Percentiles rank a stretch among this genome's conserved stretches.
phyloP scores from a whole-genome alignment of 2,329 filamentous ascomycete species.

The Arthrinium phaeospermum region DNA sequence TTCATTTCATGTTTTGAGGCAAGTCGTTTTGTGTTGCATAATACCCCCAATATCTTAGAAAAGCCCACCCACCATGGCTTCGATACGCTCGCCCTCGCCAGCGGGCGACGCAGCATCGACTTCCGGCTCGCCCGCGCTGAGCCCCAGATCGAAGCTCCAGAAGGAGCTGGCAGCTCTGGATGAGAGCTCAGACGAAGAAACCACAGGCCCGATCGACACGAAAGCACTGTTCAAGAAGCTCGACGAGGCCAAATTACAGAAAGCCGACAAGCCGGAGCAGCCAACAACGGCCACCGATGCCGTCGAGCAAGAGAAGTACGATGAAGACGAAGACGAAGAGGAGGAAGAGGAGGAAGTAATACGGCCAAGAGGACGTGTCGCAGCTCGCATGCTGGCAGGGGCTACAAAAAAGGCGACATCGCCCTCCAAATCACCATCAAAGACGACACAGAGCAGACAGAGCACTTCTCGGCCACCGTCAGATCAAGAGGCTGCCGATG shows the following conservation, averaged over 20 bases:
- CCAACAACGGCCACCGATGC: constrained; percentile 20
- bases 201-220: constrained; percentile 30
- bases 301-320: constrained; percentile 33
- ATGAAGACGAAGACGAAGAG: constrained; percentile 43
- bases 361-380: constrained; percentile 45
- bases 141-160: constrained; percentile 61
- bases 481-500: constrained; percentile 27
- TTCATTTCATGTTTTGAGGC: background rate
- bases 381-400: constrained; percentile 38
- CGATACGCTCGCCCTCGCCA: constrained; percentile 53
- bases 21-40: background rate
- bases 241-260: constrained; percentile 26
- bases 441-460: background rate
- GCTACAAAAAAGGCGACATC: background rate
- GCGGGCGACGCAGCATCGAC: constrained; percentile 45
- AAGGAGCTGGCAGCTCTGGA: constrained; percentile 58
- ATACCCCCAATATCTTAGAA: background rate
- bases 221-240: constrained; percentile 34
- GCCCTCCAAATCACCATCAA: constrained; percentile 14
- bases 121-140: constrained; percentile 50
- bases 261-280: constrained; percentile 26
- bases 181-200: constrained; percentile 53
- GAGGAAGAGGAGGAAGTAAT: constrained; percentile 48
- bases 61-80: constrained; percentile 50
- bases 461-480: constrained; percentile 20